Evolutionary conservation across 1,284 basidiomycete species (phyloP).

Genomic region (Sporisorium reilianum): DNA sequence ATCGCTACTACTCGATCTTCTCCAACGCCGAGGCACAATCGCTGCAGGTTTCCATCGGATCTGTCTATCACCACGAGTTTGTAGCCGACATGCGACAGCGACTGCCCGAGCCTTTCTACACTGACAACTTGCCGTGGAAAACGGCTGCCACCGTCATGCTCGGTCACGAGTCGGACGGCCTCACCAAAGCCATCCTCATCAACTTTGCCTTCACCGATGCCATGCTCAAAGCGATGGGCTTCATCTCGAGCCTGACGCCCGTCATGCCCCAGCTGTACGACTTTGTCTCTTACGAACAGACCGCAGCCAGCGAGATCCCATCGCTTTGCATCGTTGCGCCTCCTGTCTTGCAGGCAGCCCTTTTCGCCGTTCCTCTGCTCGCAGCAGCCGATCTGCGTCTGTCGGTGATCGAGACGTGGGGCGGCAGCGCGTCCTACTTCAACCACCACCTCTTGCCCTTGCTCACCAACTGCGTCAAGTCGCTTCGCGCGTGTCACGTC

Average conservation of each 20-base stretch:
- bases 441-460: conserved; percentile 41
- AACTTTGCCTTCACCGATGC: conserved; percentile 41
- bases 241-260: conserved; percentile 34
- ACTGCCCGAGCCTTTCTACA: conserved; percentile 30
- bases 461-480: conserved; percentile 47
- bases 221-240: conserved; percentile 39
- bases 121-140: conserved; percentile 35
- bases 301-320: conserved; percentile 37
- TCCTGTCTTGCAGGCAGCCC: conserved; percentile 37
- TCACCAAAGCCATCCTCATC: conserved; percentile 46
- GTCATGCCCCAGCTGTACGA: conserved; percentile 47
- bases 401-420: conserved; percentile 48
- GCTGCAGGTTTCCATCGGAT: conserved; percentile 35
- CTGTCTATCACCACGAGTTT: conserved; percentile 46
- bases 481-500: conserved; percentile 41
- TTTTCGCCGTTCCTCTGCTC: conserved; percentile 45
- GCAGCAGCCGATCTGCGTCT: conserved; percentile 41
- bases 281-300: conserved; percentile 42
- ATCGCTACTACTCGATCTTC: conserved; percentile 47
- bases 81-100: conserved; percentile 40
- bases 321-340: conserved; percentile 41
- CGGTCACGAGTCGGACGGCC: conserved; percentile 34
- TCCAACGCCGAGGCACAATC: conserved; percentile 40
- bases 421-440: conserved; percentile 41
- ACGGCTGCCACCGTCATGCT: conserved; percentile 33